phyloP scores from a whole-genome alignment of 176 grass and related monocot genomes.

The Aegilops speltoides region DNA sequence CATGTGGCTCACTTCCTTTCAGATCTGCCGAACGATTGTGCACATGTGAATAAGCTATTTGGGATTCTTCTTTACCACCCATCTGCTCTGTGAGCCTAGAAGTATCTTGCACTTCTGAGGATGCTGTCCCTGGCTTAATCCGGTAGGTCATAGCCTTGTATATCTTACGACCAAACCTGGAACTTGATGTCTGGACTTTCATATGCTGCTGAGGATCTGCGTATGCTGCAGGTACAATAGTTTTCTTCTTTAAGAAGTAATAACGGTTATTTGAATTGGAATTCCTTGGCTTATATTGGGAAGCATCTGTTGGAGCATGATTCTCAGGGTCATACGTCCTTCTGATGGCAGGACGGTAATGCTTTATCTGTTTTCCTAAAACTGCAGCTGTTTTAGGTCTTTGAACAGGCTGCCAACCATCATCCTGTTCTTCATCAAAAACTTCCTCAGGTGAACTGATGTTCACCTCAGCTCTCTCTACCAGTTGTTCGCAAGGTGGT shows the following conservation, averaged over 20 bases:
- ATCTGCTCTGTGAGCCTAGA: conserved; percentile 45
- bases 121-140: conserved; percentile 70
- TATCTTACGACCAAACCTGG: conserved; percentile 79
- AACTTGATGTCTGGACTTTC: conserved; percentile 80
- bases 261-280: conserved; percentile 79
- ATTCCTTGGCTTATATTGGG: conserved; percentile 70
- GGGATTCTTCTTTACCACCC: conserved; percentile 44
- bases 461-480: conserved; percentile 43
- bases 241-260: conserved; percentile 88
- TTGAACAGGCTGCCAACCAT: conserved; percentile 98
- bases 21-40: conserved; percentile 47
- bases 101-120: conserved; percentile 41
- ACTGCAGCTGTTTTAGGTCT: conserved; percentile 68
- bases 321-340: conserved; percentile 53
- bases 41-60: conserved; percentile 34
- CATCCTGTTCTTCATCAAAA: conserved; percentile 67
- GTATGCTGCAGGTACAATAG: conserved; percentile 65
- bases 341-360: conserved; percentile 47
- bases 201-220: conserved; percentile 68
- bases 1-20: conserved; percentile 53
- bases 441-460: conserved; percentile 51
- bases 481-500: conserved; percentile 44
- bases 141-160: conserved; percentile 86
- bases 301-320: conserved; percentile 55
- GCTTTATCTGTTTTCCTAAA: conserved; percentile 75